These are phyloP conservation scores for Coprinopsis sp. DNA, from an alignment of 768 basidiomycete genomes.

Conservation along the genomic window DNA sequence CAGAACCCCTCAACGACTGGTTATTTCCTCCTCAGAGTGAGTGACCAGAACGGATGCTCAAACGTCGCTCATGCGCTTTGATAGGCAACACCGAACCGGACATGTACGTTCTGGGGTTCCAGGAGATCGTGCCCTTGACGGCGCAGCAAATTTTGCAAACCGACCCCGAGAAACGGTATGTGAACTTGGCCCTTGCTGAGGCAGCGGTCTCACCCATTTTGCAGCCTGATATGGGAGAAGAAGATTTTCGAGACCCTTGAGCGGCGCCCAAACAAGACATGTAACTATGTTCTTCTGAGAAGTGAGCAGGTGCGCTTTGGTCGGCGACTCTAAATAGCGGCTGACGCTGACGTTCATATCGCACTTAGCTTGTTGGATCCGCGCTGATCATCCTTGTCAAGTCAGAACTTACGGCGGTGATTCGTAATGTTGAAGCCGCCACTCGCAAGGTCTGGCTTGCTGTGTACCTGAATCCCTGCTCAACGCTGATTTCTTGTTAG, in stretches of 20 bases:
- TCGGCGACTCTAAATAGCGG: conserved; percentile 1
- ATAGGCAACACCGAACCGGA: conserved; percentile 57
- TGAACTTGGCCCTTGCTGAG: background rate
- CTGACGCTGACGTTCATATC: conserved; percentile 9
- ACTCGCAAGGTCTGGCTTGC: conserved; percentile 68
- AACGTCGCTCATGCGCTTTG: background rate
- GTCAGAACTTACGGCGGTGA: conserved; percentile 65
- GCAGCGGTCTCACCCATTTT: background rate
- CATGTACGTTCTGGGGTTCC: conserved; percentile 87
- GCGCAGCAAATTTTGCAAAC: conserved; percentile 96
- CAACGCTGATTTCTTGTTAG: conserved; percentile 29
- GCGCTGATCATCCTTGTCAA: conserved; percentile 85
- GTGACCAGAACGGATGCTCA: conserved; percentile 47
- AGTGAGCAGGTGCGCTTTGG: conserved; percentile 88
- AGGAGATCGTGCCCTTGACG: conserved; percentile 97
- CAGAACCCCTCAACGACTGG: conserved; percentile 85
- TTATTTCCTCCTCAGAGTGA: conserved; percentile 79
- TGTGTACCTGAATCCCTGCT: background rate
- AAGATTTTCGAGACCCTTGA: conserved; percentile 78
- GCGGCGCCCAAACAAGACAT: conserved; percentile 58
- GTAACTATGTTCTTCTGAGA: conserved; percentile 78
- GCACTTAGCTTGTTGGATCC: conserved; percentile 82
- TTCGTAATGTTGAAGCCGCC: conserved; percentile 89
- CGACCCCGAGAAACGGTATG: conserved; percentile 85
- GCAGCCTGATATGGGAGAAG: conserved; percentile 82